These are phyloP conservation scores for Rhododendron kiyosumense DNA, from an alignment of 148 eudicot species.

Conservation along the genomic window DNA sequence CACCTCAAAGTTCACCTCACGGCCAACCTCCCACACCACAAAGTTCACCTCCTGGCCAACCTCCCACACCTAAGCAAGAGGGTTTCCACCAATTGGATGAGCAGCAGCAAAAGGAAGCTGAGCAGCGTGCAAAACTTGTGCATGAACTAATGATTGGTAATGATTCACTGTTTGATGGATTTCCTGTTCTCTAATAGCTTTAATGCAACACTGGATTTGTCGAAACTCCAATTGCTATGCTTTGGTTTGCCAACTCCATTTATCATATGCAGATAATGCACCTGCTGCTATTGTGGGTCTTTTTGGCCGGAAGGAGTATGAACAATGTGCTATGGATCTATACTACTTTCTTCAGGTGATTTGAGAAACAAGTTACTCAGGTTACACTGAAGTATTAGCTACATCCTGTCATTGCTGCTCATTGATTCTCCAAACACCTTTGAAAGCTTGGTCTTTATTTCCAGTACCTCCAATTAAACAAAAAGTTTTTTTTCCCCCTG, in stretches of 20 bases:
- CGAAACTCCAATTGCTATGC: background rate
- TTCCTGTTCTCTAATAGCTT: background rate
- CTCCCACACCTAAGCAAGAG: slow-evolving; percentile 47
- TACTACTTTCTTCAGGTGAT: slow-evolving; percentile 93
- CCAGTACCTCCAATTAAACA: background rate
- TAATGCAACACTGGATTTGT: background rate
- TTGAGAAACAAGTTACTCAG: background rate
- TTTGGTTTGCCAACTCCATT: slow-evolving; percentile 1
- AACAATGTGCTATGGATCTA: slow-evolving; percentile 90
- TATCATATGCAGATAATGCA: slow-evolving; percentile 61
- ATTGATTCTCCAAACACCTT: background rate
- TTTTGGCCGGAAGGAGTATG: slow-evolving; percentile 94
- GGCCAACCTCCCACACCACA: slow-evolving; percentile 39
- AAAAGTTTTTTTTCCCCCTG: background rate
- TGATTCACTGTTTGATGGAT: background rate
- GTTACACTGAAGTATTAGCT: background rate
- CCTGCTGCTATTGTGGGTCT: slow-evolving; percentile 87
- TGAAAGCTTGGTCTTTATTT: background rate
- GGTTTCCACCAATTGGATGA: slow-evolving; percentile 42
- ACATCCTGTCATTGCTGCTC: background rate
- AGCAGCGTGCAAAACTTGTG: slow-evolving; percentile 74
- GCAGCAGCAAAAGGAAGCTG: slow-evolving; percentile 64
- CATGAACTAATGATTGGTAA: slow-evolving; percentile 87
- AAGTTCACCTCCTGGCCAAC: slow-evolving; percentile 34
- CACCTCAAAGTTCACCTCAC: slow-evolving; percentile 35